Evolutionary conservation across 2,329 filamentous ascomycete genomes (phyloP), one percentile per base, ranked within the genome.

Genomic region (Aspergillus uvarum): DNA sequence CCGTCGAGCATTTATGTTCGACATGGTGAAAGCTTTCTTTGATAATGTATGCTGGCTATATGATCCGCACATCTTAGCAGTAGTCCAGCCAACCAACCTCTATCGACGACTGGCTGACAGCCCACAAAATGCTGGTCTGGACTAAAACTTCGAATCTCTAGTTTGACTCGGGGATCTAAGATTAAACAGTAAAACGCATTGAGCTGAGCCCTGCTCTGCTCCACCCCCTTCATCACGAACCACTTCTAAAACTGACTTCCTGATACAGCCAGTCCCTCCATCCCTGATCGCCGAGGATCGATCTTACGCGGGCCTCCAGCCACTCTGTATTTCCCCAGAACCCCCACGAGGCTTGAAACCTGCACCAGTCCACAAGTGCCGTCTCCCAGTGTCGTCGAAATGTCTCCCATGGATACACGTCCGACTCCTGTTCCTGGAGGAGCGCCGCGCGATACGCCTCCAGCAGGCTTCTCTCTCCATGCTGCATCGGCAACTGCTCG

Each of bases 321-420:
- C 84, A 86, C 44, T 81, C 77, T 0, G 81, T 84, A 42, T 86
- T 86, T 0, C 84, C 84, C 84, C 84, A 86, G 60, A 85, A 86
- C 0, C 84, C 84, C 84, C 84, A 86, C 0, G 82, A 84, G 0
- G 83, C 83, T 70, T 86, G 83, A 56, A 86, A 86, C 5, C 84
- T 71, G 60, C 87, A 80, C 87, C 87, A 90, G 67, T 90, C 87
- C 0, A 89, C 86, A 3, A 89, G 70, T 0, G 87, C 87, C 3
- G 81, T 82, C 70, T 90, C 86, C 86, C 87, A 89, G 65, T 90
- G 87, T 21, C 81, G 72, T 5, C 81, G 68, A 16, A 89, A 83
- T 0, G 74, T 67, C 0, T 80, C 74, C 83, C 85, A 88, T 0
- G 78, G 73, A 57, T 89, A 89, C 32, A 76, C 75, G 0, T 54